Conservation (phyloP, 2,329 filamentous ascomycete genomes). For the Calonectria pseudoreteaudii region DNA sequence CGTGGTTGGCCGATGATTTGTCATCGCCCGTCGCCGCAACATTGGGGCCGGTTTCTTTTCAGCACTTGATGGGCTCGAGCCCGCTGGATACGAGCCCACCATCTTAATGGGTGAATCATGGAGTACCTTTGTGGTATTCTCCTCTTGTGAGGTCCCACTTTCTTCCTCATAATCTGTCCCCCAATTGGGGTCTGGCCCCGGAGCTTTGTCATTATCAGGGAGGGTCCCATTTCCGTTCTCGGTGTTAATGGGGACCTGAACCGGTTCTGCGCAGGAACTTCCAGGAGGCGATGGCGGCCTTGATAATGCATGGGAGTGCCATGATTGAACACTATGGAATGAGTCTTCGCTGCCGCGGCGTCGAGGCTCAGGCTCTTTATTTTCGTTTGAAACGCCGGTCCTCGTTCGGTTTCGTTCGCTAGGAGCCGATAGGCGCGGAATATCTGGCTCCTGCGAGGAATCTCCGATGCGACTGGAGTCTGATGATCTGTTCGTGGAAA, state of each 20-base stretch:
- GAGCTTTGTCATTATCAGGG: slow-evolving; percentile 17
- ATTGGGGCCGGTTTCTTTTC: slow-evolving; percentile 8
- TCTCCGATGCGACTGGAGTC: slow-evolving; percentile 40
- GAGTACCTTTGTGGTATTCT: slow-evolving; percentile 41
- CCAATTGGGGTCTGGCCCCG: slow-evolving; percentile 35
- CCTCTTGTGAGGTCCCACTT: slow-evolving; percentile 42
- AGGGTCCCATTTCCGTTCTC: slow-evolving; percentile 7
- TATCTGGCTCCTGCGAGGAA: slow-evolving; percentile 12
- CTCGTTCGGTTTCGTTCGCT: background rate
- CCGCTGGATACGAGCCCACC: slow-evolving; percentile 2
- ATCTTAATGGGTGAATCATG: slow-evolving; percentile 24
- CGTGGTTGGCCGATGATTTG: slow-evolving; percentile 40
- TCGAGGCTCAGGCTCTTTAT: slow-evolving; percentile 18
- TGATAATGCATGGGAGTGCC: slow-evolving; percentile 55
- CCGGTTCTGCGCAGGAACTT: slow-evolving; percentile 47
- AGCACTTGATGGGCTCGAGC: background rate
- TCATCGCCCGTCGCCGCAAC: slow-evolving; percentile 25
- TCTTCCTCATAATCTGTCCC: slow-evolving; percentile 39
- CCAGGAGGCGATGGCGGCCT: slow-evolving; percentile 57
- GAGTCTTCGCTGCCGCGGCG: slow-evolving; percentile 56
- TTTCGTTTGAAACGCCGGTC: background rate
- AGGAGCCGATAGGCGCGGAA: background rate
- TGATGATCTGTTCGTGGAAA: slow-evolving; percentile 36
- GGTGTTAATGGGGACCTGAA: background rate
- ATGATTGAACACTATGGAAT: slow-evolving; percentile 66